Percentiles rank a stretch among this genome's conserved stretches.
Conservation (phyloP, 768 basidiomycete species). For the Mycena polygramma region DNA sequence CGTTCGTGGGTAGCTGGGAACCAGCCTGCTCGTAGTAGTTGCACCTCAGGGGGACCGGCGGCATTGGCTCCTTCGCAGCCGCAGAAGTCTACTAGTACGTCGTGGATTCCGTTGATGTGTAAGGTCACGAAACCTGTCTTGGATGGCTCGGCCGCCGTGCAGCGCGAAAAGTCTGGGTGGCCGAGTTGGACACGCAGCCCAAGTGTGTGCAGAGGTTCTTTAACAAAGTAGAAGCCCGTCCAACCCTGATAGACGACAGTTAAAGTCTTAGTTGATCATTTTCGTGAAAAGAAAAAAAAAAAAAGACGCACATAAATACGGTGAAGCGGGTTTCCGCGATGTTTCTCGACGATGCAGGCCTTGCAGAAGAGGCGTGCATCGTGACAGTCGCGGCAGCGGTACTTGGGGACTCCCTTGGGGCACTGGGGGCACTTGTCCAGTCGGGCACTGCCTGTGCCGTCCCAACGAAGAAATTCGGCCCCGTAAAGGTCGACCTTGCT, state of each 20-base stretch:
- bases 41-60: neutral
- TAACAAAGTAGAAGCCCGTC: too few species aligned
- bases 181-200: neutral
- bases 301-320: neutral
- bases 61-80: neutral
- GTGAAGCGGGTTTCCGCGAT: neutral
- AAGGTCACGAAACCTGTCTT: neutral
- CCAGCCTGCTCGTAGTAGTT: constrained; percentile 2
- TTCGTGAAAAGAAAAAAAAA: too few species aligned
- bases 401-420: neutral
- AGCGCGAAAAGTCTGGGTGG: neutral
- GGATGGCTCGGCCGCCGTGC: constrained; percentile 7
- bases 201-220: too few species aligned
- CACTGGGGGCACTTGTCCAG: too few species aligned
- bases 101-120: neutral
- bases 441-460: too few species aligned
- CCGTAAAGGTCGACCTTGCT: too few species aligned
- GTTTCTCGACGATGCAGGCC: neutral
- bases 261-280: too few species aligned
- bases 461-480: too few species aligned
- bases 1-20: neutral
- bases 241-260: too few species aligned
- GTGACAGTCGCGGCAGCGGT: neutral
- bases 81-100: neutral
- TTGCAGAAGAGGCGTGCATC: neutral